Evolutionary conservation across 148 eudicot genomes (phyloP).

Genomic region (Rhododendron ferrugineum): DNA sequence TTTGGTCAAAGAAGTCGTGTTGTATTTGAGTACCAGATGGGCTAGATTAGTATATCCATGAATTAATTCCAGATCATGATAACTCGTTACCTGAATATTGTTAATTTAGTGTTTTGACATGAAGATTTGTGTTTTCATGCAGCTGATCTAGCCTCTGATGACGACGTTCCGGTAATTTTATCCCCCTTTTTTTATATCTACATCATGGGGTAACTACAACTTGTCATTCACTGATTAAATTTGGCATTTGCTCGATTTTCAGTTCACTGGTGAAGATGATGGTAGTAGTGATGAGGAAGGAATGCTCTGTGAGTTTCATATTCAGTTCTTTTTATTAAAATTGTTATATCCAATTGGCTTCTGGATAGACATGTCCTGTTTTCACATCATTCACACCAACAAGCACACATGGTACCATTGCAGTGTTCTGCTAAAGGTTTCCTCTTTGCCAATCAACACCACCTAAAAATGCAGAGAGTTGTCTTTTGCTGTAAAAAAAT

Average conservation of each 20-base stretch:
- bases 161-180: slow-evolving; percentile 47
- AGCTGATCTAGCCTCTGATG: slow-evolving; percentile 45
- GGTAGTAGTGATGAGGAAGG: slow-evolving; percentile 71
- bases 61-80: background rate
- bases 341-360: background rate
- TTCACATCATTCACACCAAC: background rate
- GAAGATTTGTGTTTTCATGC: slow-evolving; percentile 18
- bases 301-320: slow-evolving; percentile 60
- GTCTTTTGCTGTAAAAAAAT: background rate
- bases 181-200: background rate
- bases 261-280: slow-evolving; percentile 44
- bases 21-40: background rate
- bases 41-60: background rate
- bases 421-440: background rate
- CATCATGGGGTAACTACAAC: background rate
- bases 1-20: background rate
- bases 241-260: slow-evolving; percentile 22
- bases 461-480: background rate
- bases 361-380: background rate
- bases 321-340: background rate
- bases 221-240: background rate
- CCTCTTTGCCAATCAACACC: background rate
- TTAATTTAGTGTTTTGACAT: slow-evolving; percentile 8
- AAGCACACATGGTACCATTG: too few relatives aligned
- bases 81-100: background rate